Conservation (phyloP, 805 yeast species). For the Candida taoyuanica region DNA sequence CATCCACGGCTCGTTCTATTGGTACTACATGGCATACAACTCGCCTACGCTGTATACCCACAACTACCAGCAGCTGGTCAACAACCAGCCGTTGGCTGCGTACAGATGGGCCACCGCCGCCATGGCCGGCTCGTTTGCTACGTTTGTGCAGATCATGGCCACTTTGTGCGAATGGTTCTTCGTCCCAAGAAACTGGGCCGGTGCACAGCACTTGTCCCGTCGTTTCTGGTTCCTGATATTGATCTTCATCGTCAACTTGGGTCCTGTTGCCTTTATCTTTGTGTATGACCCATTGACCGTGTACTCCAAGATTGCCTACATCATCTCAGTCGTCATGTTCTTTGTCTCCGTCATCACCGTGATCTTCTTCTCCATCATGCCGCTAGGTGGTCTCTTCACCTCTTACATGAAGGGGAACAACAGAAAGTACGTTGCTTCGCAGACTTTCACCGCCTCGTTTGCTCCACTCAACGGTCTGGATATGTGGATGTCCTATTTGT, state of each 20-base stretch:
- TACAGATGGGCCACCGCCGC: constrained; percentile 92
- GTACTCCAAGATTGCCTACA: constrained; percentile 66
- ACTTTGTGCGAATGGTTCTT: constrained; percentile 91
- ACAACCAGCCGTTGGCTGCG: constrained; percentile 86
- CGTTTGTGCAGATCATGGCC: constrained; percentile 76
- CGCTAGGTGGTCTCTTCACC: constrained; percentile 93
- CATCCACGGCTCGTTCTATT: constrained; percentile 80
- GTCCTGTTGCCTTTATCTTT: constrained; percentile 82
- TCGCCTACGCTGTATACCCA: constrained; percentile 88
- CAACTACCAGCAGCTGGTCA: constrained; percentile 74
- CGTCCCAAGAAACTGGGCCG: constrained; percentile 98
- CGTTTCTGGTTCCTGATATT: constrained; percentile 71
- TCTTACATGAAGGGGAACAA: constrained; percentile 83
- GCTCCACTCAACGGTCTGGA: constrained; percentile 78
- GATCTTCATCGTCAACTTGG: constrained; percentile 69
- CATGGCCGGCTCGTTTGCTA: constrained; percentile 86
- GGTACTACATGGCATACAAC: constrained; percentile 94
- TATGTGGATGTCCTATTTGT: constrained; percentile 91
- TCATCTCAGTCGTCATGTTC: constrained; percentile 82
- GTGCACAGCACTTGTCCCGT: constrained; percentile 94
- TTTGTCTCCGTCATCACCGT: constrained; percentile 82
- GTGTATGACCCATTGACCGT: constrained; percentile 68
- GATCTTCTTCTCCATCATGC: constrained; percentile 88
- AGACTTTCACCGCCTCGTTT: constrained; percentile 92
- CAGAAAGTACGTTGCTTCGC: constrained; percentile 87